Base-by-base conservation (phyloP, 768 basidiomycete species). In the Suillus weaverae region DNA sequence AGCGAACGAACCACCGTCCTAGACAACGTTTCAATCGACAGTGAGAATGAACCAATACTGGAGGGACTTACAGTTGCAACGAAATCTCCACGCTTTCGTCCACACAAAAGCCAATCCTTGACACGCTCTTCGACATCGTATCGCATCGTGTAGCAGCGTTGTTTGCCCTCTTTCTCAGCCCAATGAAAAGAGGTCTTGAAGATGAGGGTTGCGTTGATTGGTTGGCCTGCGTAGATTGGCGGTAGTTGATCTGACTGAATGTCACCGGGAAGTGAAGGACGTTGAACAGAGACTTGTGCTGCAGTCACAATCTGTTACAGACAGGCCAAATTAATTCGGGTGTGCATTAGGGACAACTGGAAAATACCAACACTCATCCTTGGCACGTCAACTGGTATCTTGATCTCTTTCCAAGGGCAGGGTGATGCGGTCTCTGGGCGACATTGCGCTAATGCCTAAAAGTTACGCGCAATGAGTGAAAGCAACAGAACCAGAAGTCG, bases 91-190 rank as follows among this genome's bases (percentile, higher is more conserved):
- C 90, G 86, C 77, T 95, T 97, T 48, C 84, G 83, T 10, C 96
- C 96, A 66, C 93, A 91, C 10, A 98, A 86, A 4, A 97, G 81
- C 96, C 96, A 98, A 68, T 93, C 91, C 57, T 86, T 87, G 20
- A 88, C 83, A 75, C 87, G 83, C 68, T 94, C 92, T 64, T 92
- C 88, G 18, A 97, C 81, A 67, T 95, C 92, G 71, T 90, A 98
- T 43, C 89, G 84, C 77, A 96, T 82, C 46, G 76, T 71, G 72
- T 88, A 90, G 62, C 74, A 76, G 26, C 74, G 77, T 35, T 74
- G 68, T 71, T 83, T 77, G 38, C 74, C 73, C 64, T 81, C 74
- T 68, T 70, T 78, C 7, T 83, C 79, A 38, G 88, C 84, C 95
- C 94, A 96, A 67, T 89, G 87, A 71, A 93, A 89, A 4, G 89